A percentile compares a stretch with the other conserved stretches of the same genome.
phyloP scores from a whole-genome alignment of 1,284 basidiomycete species.

The Nidula niveotomentosa region DNA sequence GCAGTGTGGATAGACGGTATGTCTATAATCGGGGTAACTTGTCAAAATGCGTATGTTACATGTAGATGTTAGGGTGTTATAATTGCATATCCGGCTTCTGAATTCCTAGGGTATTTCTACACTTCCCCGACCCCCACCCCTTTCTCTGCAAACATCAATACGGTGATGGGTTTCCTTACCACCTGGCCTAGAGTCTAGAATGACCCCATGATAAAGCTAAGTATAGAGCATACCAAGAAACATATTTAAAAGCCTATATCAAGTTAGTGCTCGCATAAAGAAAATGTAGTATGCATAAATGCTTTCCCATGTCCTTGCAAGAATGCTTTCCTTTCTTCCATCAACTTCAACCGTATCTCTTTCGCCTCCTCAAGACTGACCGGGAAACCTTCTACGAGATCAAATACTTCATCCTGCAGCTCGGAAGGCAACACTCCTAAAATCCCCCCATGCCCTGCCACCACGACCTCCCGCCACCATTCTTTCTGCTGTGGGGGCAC shows the following conservation, averaged over 20 bases:
- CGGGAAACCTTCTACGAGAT: slow-evolving; percentile 13
- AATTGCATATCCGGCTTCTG: no score
- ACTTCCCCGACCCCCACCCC: no score
- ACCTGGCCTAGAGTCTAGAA: no score
- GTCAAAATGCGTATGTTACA: no score
- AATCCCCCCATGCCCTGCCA: slow-evolving; percentile 11
- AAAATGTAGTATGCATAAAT: slow-evolving; percentile 1
- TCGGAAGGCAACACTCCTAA: slow-evolving; percentile 20
- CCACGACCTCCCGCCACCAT: slow-evolving; percentile 27
- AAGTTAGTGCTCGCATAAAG: slow-evolving; percentile 4
- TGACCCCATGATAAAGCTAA: no score
- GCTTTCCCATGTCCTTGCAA: slow-evolving; percentile 1
- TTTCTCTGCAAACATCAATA: no score
- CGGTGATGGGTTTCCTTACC: no score
- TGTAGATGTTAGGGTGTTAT: no score
- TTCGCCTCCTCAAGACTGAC: slow-evolving; percentile 15
- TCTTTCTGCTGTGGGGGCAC: slow-evolving; percentile 43
- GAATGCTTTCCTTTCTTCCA: slow-evolving; percentile 17
- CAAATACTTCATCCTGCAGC: slow-evolving; percentile 14
- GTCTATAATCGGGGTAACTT: no score
- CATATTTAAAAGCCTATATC: neutral
- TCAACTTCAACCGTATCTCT: slow-evolving; percentile 15
- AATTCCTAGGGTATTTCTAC: no score
- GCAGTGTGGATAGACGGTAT: no score
- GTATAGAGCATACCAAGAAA: no score